Conservation (phyloP, 1,284 basidiomycete species). For the Rhizoctonia solani region DNA sequence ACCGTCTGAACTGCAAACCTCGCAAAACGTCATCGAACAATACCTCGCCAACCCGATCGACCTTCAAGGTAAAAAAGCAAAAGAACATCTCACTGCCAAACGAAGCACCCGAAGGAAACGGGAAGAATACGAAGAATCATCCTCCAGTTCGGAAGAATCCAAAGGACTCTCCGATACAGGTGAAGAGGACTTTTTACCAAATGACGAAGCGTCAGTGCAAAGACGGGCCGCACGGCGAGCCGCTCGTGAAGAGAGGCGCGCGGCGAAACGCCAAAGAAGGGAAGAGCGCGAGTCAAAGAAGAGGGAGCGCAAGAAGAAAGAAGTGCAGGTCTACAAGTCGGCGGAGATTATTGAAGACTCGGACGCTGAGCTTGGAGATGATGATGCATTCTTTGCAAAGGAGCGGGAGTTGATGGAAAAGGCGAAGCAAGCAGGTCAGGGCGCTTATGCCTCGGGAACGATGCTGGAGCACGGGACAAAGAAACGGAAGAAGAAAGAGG, state of each 20-base stretch:
- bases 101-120: conserved; percentile 48
- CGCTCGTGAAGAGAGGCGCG: conserved; percentile 35
- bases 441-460: conserved; percentile 46
- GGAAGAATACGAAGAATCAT: conserved; percentile 53
- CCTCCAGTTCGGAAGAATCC: conserved; percentile 46
- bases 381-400: conserved; percentile 75
- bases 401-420: conserved; percentile 60
- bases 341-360: conserved; percentile 90
- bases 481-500: conserved; percentile 43
- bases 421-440: conserved; percentile 55
- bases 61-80: conserved; percentile 70
- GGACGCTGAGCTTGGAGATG: conserved; percentile 76
- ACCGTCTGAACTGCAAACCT: conserved; percentile 65
- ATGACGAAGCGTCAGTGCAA: conserved; percentile 41
- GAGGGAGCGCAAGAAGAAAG: conserved; percentile 61
- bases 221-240: conserved; percentile 46
- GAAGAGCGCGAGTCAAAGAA: conserved; percentile 49
- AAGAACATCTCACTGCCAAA: conserved; percentile 67
- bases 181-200: conserved; percentile 43
- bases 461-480: conserved; percentile 43
- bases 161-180: conserved; percentile 43
- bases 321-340: conserved; percentile 78
- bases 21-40: conserved; percentile 71
- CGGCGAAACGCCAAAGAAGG: conserved; percentile 26
- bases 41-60: conserved; percentile 76